phyloP scores from a whole-genome alignment of 164 flowering plant genomes.

The Buxus sempervirens region DNA sequence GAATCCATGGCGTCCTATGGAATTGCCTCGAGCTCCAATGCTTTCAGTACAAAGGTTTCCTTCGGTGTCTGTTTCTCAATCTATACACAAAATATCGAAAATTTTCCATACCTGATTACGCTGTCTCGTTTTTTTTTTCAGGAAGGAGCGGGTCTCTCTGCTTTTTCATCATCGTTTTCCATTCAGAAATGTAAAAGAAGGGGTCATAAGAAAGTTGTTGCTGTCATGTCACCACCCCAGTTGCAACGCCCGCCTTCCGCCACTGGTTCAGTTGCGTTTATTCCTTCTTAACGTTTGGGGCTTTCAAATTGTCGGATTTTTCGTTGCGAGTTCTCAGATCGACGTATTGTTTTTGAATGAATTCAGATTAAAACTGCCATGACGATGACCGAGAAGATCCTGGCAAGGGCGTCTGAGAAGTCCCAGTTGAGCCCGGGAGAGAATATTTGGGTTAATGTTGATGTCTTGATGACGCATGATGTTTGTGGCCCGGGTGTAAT shows the following conservation, averaged over 20 bases:
- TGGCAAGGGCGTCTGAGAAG: conserved; percentile 85
- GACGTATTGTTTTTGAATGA: background rate
- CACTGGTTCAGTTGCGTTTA: conserved; percentile 70
- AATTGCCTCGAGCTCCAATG: too few relatives aligned
- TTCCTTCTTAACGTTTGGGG: background rate
- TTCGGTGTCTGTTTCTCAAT: background rate
- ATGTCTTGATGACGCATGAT: conserved; percentile 98
- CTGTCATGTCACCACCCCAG: conserved; percentile 83
- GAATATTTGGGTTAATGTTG: conserved; percentile 95
- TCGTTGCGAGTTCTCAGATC: background rate
- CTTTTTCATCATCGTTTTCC: conserved; percentile 33
- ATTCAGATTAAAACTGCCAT: conserved; percentile 80
- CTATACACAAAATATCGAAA: background rate
- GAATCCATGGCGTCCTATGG: too few relatives aligned
- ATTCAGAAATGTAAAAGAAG: conserved; percentile 31
- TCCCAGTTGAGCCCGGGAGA: conserved; percentile 79
- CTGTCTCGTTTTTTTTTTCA: conserved; percentile 10
- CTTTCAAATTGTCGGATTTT: conserved; percentile 6
- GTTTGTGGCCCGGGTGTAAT: conserved; percentile 94
- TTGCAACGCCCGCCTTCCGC: conserved; percentile 67
- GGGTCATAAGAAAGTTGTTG: conserved; percentile 42
- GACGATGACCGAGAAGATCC: conserved; percentile 97
- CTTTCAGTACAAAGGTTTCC: too few relatives aligned
- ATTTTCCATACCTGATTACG: background rate
- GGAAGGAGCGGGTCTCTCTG: conserved; percentile 46